These are phyloP conservation scores for Pythium grandisporangium DNA, from an alignment of 352 stramenopile genomes.

Conservation along the genomic window DNA sequence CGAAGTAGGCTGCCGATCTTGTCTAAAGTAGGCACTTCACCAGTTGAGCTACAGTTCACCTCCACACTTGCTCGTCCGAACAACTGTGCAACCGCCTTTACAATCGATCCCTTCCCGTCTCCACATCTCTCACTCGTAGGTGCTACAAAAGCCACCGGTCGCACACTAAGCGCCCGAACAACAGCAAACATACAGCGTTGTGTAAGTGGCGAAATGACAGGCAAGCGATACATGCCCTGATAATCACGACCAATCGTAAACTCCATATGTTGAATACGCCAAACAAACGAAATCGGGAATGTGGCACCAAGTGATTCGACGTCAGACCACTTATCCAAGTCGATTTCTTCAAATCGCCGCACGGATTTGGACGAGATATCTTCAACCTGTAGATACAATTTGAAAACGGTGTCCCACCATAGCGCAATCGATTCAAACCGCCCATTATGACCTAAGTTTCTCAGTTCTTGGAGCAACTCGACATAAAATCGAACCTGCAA, in stretches of 20 bases:
- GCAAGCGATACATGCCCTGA: slow-evolving; percentile 19
- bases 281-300: slow-evolving; percentile 9
- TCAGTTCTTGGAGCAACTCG: slow-evolving; percentile 4
- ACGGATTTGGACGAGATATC: slow-evolving; percentile 3
- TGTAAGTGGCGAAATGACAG: slow-evolving; percentile 33
- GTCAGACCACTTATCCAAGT: slow-evolving; percentile 1
- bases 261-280: slow-evolving; percentile 26
- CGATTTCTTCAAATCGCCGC: slow-evolving; percentile 1
- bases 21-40: not conserved
- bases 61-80: slow-evolving; percentile 24
- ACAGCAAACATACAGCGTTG: slow-evolving; percentile 40
- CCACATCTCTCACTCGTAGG: slow-evolving; percentile 3
- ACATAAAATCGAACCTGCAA: slow-evolving; percentile 3
- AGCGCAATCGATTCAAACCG: not conserved
- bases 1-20: not conserved
- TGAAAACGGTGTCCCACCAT: slow-evolving; percentile 7
- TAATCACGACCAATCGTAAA: slow-evolving; percentile 42
- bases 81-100: slow-evolving; percentile 19
- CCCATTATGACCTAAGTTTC: not conserved
- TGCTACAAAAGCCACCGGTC: slow-evolving; percentile 17
- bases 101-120: slow-evolving; percentile 1
- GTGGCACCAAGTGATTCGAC: slow-evolving; percentile 3
- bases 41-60: slow-evolving; percentile 9
- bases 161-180: slow-evolving; percentile 22
- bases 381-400: slow-evolving; percentile 11